Conservation (phyloP, 1,284 basidiomycete species). For the Sporisorium iseilematis-ciliati region DNA sequence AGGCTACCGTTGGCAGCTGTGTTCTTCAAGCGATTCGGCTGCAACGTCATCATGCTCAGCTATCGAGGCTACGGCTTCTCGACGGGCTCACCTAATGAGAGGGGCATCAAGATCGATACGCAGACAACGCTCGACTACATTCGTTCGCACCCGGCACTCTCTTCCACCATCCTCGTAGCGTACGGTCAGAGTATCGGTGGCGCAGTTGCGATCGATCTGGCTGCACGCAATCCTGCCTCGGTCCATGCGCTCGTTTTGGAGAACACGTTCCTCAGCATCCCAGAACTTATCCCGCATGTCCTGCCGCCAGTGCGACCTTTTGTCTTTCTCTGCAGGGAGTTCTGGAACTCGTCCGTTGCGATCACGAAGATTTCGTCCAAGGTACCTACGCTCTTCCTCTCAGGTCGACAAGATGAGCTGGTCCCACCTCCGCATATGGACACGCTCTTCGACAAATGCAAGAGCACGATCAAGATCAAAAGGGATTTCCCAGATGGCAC, state of each 20-base stretch:
- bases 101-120: constrained; percentile 82
- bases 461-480: constrained; percentile 72
- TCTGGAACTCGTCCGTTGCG: constrained; percentile 85
- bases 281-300: constrained; percentile 75
- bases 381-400: constrained; percentile 88
- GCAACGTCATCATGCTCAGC: constrained; percentile 88
- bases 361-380: constrained; percentile 78
- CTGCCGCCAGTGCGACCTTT: constrained; percentile 83
- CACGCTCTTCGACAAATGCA: constrained; percentile 76
- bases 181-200: constrained; percentile 97
- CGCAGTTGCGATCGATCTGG: constrained; percentile 91
- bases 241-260: constrained; percentile 86
- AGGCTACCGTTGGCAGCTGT: constrained; percentile 88
- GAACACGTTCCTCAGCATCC: constrained; percentile 74
- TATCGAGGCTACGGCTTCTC: constrained; percentile 91
- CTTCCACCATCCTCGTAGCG: constrained; percentile 72
- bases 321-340: constrained; percentile 84
- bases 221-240: constrained; percentile 79
- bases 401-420: constrained; percentile 82
- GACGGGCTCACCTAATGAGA: constrained; percentile 84
- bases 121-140: constrained; percentile 81
- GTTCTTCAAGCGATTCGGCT: constrained; percentile 84
- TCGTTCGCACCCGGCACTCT: constrained; percentile 77
- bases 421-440: constrained; percentile 89
- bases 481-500: constrained; percentile 75